phyloP scores from a whole-genome alignment of 1,284 basidiomycete species.

The Volvariella volvacea region DNA sequence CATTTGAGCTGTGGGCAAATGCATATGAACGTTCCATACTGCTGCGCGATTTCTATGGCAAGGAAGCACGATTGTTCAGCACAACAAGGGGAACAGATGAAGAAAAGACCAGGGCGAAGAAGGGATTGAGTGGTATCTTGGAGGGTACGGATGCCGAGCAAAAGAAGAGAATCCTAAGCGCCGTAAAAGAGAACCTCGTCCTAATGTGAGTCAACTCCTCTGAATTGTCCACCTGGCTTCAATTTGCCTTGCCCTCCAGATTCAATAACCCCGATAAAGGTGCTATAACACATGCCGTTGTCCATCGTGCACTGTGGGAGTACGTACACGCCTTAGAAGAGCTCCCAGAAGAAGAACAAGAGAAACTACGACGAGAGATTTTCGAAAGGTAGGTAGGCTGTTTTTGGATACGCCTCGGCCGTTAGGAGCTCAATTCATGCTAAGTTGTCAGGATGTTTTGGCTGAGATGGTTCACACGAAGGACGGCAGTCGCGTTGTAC shows the following conservation, averaged over 20 bases:
- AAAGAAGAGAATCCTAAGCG: slow-evolving; percentile 56
- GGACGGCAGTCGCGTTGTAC: slow-evolving; percentile 80
- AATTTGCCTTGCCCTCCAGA: slow-evolving; percentile 29
- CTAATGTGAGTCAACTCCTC: slow-evolving; percentile 53
- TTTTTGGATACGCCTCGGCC: neutral
- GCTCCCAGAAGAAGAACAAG: slow-evolving; percentile 48
- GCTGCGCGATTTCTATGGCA: slow-evolving; percentile 83
- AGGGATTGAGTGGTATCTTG: slow-evolving; percentile 61
- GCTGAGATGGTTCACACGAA: slow-evolving; percentile 91
- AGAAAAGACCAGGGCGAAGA: slow-evolving; percentile 57
- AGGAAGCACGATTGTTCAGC: slow-evolving; percentile 73
- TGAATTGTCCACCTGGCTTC: slow-evolving; percentile 1
- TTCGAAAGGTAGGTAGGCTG: slow-evolving; percentile 53
- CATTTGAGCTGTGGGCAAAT: slow-evolving; percentile 81
- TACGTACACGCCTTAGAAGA: slow-evolving; percentile 54
- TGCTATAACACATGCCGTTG: slow-evolving; percentile 76
- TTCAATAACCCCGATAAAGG: slow-evolving; percentile 90
- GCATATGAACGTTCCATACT: slow-evolving; percentile 76
- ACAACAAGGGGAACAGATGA: slow-evolving; percentile 44
- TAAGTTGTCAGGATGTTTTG: slow-evolving; percentile 72
- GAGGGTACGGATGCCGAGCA: slow-evolving; percentile 59
- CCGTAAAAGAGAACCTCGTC: slow-evolving; percentile 67
- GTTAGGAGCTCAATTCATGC: slow-evolving; percentile 3
- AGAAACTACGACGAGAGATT: slow-evolving; percentile 57
- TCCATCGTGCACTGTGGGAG: slow-evolving; percentile 79